Evolutionary conservation across 345 rosid species (phyloP), one percentile per base, ranked within the genome.

Genomic region (Cochlearia excelsa): DNA sequence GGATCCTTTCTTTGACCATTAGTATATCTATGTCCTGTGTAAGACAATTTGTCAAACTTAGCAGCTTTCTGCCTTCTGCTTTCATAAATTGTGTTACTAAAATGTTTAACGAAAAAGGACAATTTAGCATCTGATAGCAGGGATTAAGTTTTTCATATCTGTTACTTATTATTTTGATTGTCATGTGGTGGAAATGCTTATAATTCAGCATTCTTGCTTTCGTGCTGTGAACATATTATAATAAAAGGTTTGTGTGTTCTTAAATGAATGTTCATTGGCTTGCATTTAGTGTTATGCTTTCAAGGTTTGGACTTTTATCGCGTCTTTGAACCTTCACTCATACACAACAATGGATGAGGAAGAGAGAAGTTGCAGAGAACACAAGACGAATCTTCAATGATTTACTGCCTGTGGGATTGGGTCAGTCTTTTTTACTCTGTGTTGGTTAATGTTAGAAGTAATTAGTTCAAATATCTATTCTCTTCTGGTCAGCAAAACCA

Each of bases 1-100:
- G 37, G 44, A 26, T 47, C 31, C 1, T 5, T 46, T 28, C 4
- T 50, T 53, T 59, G 23, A 26, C 43, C 27, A 40, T 48, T 66
- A 37, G n/a, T 46, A 1, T 9, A 6, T 30, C n/a, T 7, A 33
- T 16, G 23, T 16, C 23, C 23, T 16, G 23, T 16, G 35, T 33
- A 33, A 2, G 35, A 2, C 35, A 33, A 2, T 33, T 2, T 2
- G 5, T 33, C 4, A 3, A 33, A 33, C 35, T 33, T 33, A 6
- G 31, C 23, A 56, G 29, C 43, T 48, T 41, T 59, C 30, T 51
- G 45, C 37, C 46, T 65, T 49, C 4, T 40, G n/a, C 35, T 57
- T 56, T 41, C 10, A 27, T 48, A 5, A 33, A 5, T 2, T 33
- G 35, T 33, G 35, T 2, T 33, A 33, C 35, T 33, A 33, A 33